Percentiles rank a stretch among this genome's conserved stretches.
Conservation (phyloP, 2,329 filamentous ascomycete genomes). For the Chalaropsis thielavioides region DNA sequence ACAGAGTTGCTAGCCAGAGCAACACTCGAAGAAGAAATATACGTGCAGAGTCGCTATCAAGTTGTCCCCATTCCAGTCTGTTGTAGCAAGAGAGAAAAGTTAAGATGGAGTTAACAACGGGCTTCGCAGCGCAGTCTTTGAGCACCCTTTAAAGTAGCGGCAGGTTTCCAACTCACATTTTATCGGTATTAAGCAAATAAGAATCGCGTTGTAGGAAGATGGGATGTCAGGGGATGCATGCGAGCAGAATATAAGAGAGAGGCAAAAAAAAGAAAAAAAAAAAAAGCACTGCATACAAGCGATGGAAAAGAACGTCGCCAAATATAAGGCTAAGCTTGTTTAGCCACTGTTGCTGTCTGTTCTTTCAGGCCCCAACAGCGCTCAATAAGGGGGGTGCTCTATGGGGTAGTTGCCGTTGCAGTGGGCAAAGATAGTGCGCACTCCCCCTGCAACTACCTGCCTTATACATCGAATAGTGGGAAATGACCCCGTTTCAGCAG, state of each 20-base stretch:
- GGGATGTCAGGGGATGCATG: background rate
- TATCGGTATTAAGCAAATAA: background rate
- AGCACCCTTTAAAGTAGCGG: background rate
- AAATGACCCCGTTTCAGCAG: constrained; percentile 6
- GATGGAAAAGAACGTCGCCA: background rate
- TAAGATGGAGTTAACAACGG: background rate
- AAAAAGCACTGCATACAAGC: background rate
- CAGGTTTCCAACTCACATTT: background rate
- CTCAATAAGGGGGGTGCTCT: background rate
- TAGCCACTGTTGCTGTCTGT: background rate
- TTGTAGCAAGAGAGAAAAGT: background rate
- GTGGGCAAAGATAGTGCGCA: background rate
- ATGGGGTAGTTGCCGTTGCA: background rate
- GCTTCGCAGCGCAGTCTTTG: background rate
- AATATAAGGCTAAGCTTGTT: background rate
- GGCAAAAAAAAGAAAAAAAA: background rate
- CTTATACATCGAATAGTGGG: background rate
- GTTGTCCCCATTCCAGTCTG: background rate
- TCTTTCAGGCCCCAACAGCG: background rate
- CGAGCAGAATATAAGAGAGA: background rate
- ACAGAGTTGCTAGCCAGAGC: background rate
- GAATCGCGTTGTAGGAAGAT: background rate
- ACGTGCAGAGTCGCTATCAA: background rate
- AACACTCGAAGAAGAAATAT: background rate
- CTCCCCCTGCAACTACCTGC: background rate